Evolutionary conservation across 345 rosid species (phyloP).

Genomic region (Fremontodendron californicum): DNA sequence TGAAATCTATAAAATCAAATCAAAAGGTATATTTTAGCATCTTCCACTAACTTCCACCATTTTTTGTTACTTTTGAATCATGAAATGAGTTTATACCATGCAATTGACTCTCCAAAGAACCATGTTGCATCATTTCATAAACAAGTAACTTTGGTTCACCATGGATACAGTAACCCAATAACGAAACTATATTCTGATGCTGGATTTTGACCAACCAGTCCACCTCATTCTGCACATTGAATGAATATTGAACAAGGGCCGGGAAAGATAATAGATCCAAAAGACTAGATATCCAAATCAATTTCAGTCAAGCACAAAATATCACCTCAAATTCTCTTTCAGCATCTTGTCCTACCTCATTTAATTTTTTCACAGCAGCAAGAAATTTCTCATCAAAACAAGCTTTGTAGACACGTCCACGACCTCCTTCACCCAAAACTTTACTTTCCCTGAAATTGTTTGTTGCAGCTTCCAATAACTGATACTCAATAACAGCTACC

Average conservation of each 20-base stretch:
- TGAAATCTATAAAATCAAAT: too few relatives aligned
- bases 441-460: constrained; percentile 61
- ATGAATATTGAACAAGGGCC: too few relatives aligned
- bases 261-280: not conserved
- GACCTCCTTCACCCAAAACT: constrained; percentile 54
- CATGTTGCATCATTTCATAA: constrained; percentile 89
- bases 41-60: not conserved
- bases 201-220: constrained; percentile 65
- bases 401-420: constrained; percentile 66
- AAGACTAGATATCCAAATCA: constrained; percentile 2
- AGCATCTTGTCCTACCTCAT: constrained; percentile 45
- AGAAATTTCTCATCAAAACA: constrained; percentile 52
- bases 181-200: constrained; percentile 76
- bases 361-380: constrained; percentile 75
- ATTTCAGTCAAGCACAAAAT: not conserved
- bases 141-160: constrained; percentile 63
- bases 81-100: constrained; percentile 48
- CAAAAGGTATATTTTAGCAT: not conserved
- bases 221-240: constrained; percentile 65
- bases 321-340: constrained; percentile 68
- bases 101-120: constrained; percentile 74
- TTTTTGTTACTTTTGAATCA: not conserved
- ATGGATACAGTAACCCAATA: constrained; percentile 68
- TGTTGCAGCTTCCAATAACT: constrained; percentile 68
- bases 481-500: constrained; percentile 58